phyloP scores from a whole-genome alignment of 805 yeast species.

The Starmerella bombicola region DNA sequence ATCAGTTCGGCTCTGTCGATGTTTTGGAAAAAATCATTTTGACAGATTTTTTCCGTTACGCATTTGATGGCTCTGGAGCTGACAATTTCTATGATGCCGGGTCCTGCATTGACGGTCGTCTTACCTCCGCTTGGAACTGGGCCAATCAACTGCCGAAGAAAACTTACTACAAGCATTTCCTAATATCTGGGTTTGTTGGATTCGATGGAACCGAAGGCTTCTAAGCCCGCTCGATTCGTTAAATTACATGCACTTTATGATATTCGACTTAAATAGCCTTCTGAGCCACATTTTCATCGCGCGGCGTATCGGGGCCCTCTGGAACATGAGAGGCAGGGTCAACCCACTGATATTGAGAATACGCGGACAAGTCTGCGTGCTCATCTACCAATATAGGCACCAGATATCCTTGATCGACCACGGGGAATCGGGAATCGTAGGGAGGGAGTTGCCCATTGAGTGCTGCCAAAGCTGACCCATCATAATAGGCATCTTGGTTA shows the following conservation, averaged over 20 bases:
- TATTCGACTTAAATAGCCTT: neutral
- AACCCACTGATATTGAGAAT: conserved; percentile 1
- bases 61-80: conserved; percentile 72
- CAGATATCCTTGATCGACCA: conserved; percentile 6
- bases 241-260: neutral
- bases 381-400: conserved; percentile 10
- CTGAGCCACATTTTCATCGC: neutral
- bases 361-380: neutral
- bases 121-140: conserved; percentile 76
- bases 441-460: conserved; percentile 7
- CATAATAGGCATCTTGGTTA: neutral
- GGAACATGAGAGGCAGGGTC: conserved; percentile 9
- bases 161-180: conserved; percentile 48
- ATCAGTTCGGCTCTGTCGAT: conserved; percentile 45
- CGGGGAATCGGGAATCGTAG: conserved; percentile 4
- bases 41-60: conserved; percentile 44
- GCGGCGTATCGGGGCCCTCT: too few relatives aligned
- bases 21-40: conserved; percentile 38
- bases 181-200: conserved; percentile 59
- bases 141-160: conserved; percentile 59
- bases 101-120: conserved; percentile 69
- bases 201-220: conserved; percentile 64
- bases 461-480: neutral
- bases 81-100: conserved; percentile 77
- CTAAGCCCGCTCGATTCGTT: too few relatives aligned